A percentile compares a stretch with the other conserved stretches of the same genome.
Conservation (phyloP, 495 filamentous ascomycete genomes). For the Rostrohypoxylon terebratum region DNA sequence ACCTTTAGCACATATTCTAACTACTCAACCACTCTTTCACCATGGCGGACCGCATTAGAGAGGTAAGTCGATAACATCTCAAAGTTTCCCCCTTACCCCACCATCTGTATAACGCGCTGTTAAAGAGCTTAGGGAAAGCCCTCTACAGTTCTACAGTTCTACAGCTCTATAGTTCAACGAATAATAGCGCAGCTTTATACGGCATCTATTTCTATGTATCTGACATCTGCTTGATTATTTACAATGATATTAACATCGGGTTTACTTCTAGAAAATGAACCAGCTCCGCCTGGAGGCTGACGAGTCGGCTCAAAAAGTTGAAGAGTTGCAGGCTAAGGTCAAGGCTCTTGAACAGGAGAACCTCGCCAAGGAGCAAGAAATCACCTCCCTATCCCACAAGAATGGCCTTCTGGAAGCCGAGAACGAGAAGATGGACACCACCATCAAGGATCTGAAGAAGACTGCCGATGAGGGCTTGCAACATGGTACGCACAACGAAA, state of each 20-base stretch:
- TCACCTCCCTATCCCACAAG: constrained; percentile 92
- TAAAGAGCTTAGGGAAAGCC: background rate
- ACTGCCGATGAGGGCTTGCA: constrained; percentile 77
- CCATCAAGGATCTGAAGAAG: constrained; percentile 82
- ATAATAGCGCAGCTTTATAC: background rate
- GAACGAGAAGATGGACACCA: constrained; percentile 86
- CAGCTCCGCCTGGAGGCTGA: constrained; percentile 93
- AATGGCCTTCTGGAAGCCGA: constrained; percentile 88
- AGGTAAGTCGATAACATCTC: constrained; percentile 68
- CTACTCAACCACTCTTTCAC: constrained; percentile 22
- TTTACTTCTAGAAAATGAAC: constrained; percentile 80
- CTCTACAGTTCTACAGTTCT: background rate
- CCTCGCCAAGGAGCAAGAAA: constrained; percentile 95
- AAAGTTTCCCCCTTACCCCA: constrained; percentile 55
- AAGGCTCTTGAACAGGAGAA: constrained; percentile 95
- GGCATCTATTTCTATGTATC: constrained; percentile 28
- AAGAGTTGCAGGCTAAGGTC: constrained; percentile 86
- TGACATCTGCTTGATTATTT: constrained; percentile 25
- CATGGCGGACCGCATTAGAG: constrained; percentile 81
- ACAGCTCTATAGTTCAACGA: background rate
- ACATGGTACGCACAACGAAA: constrained; percentile 86
- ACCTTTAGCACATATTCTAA: constrained; percentile 15
- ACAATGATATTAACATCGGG: constrained; percentile 40
- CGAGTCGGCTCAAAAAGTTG: constrained; percentile 77
- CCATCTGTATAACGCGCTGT: constrained; percentile 50